These are phyloP conservation scores for Leishmania braziliensis DNA, from an alignment of 208 protist genomes.

Conservation along the genomic window DNA sequence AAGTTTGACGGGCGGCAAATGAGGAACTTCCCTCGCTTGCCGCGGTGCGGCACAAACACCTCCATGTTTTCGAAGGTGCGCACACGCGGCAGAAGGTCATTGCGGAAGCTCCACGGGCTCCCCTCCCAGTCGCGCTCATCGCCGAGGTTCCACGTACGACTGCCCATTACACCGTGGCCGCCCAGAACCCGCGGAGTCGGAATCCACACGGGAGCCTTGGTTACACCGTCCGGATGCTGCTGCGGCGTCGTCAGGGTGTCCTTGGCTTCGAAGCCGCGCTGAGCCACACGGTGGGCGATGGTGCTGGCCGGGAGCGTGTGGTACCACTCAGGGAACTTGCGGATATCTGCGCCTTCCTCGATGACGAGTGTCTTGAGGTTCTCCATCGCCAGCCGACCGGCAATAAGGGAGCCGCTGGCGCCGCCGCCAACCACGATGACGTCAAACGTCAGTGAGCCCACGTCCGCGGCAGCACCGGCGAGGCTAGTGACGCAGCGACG, in stretches of 20 bases:
- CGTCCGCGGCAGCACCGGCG: constrained; percentile 22
- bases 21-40: constrained; percentile 68
- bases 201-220: constrained; percentile 53
- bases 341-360: constrained; percentile 73
- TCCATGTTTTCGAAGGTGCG: constrained; percentile 70
- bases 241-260: constrained; percentile 55
- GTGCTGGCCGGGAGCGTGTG: constrained; percentile 51
- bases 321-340: constrained; percentile 63
- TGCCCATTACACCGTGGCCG: constrained; percentile 81
- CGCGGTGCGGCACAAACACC: constrained; percentile 62
- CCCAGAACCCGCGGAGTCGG: constrained; percentile 77
- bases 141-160: constrained; percentile 74
- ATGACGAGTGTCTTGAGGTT: constrained; percentile 69
- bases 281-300: constrained; percentile 59
- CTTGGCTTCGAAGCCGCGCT: constrained; percentile 63
- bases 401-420: constrained; percentile 68
- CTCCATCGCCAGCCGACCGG: constrained; percentile 71
- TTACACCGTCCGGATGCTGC: constrained; percentile 28
- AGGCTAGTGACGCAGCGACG: constrained; percentile 26
- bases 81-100: constrained; percentile 68
- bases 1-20: constrained; percentile 62
- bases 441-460: constrained; percentile 47
- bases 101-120: constrained; percentile 67
- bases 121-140: constrained; percentile 67
- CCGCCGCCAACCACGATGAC: constrained; percentile 75